Base-by-base conservation (phyloP, 2,329 filamentous ascomycete species). In the Beauveria asiatica region DNA sequence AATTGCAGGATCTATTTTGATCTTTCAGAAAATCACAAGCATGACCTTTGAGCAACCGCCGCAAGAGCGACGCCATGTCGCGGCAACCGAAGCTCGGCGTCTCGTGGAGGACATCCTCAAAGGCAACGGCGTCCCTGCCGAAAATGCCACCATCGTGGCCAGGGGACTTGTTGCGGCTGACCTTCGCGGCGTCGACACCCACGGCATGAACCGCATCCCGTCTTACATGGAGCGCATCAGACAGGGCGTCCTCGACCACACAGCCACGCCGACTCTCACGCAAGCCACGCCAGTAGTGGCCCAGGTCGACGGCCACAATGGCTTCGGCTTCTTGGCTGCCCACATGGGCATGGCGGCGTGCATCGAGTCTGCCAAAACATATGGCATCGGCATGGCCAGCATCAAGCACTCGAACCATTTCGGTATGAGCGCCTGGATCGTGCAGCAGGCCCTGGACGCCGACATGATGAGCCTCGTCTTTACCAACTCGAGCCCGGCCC, bases 361-460 rank as follows among this genome's bases (percentile, higher is more conserved):
- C 0, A 83, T 92, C 50, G 78, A 82, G 10, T 85, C 88, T 73
- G 89, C 89, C 0, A 73, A 76, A 25, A 70, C 74, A 1, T 84
- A 80, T 66, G 89, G 89, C 13, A 60, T 93, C 63, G 90, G 89
- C 27, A 85, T 94, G 81, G 87, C 87, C 0, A 84, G 82, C 61
- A 78, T 93, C 67, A 88, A 86, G 71, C 86, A 88, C 72, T 89
- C 85, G 45, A 93, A 93, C 67, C 89, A 93, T 71, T 92, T 89
- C 67, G 90, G 90, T 58, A 94, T 94, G 89, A 82, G 82, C 3
- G 89, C 90, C 0, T 93, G 89, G 87, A 69, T 92, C 0, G 88
- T 92, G 11, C 86, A 90, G 70, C 85, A 91, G 72, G 90, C 89
- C 0, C 72, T 92, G 16, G 87, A 93, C 61, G 85, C 82, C 1